Conservation (phyloP, 176 grass and related monocot species). For the Triticum urartu region DNA sequence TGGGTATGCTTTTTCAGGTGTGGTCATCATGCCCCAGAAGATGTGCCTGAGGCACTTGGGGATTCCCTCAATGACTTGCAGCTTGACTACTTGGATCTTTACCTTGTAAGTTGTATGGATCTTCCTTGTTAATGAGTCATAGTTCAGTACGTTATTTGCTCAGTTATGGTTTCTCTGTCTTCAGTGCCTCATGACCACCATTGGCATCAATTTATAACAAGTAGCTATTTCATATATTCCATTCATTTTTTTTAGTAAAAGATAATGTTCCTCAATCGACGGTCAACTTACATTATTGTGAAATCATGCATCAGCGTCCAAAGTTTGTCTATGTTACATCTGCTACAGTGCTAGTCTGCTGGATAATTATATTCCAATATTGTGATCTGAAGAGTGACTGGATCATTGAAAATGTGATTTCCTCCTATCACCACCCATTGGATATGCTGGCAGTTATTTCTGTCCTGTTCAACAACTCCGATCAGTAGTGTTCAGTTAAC, state of each 20-base stretch:
- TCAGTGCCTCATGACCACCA: neutral
- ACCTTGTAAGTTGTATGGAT: slow-evolving; percentile 73
- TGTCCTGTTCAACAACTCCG: neutral
- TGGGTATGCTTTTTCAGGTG: slow-evolving; percentile 49
- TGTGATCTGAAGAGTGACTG: neutral
- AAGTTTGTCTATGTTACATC: neutral
- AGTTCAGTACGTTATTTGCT: neutral
- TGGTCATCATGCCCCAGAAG: slow-evolving; percentile 63
- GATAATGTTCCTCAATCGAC: neutral
- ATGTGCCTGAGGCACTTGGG: slow-evolving; percentile 65
- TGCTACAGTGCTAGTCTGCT: neutral
- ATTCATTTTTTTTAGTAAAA: neutral
- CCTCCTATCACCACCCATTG: neutral
- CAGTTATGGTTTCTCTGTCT: neutral
- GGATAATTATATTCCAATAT: neutral
- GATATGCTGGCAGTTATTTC: neutral
- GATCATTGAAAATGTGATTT: neutral
- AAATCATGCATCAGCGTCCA: neutral
- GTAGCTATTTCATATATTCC: neutral
- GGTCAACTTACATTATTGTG: neutral
- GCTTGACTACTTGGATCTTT: slow-evolving; percentile 90
- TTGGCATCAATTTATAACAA: neutral
- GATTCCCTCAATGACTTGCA: slow-evolving; percentile 63
- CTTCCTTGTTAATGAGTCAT: slow-evolving; percentile 1
- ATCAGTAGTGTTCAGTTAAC: neutral